Evolutionary conservation across 306 rosid genomes (phyloP), one percentile per base, ranked within the genome.

Genomic region (Trichosanthes cucumerina): DNA sequence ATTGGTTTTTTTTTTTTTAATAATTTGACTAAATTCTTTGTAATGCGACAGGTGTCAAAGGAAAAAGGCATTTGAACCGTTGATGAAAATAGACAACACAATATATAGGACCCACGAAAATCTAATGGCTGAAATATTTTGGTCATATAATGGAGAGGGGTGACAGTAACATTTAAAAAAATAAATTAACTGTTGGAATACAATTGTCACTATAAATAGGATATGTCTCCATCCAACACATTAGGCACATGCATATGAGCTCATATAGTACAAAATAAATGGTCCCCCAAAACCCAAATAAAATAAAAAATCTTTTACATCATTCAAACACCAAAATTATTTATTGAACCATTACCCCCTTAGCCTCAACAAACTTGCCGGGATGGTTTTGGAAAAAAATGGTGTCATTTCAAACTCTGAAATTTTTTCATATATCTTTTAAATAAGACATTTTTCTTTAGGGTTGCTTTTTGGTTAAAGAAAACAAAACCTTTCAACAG

Each of bases 231-330:
- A 46, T 46, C 76, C 38, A 46, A 71, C 57, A 24, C 39, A 46
- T 71, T 46, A 71, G 57, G 13, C 76, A 71, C 76, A 71, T 71
- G 76, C 76, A 71, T 26, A 46, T 46, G 39, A 44, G 14, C 46
- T 71, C 57, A 71, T 44, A 24, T 71, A 24, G 3, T 69, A 69
- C 75, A 69, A 69, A 69, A 69, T 69, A 4, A 5, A 69, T 69
- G 76, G 76, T 71, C 76, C 75, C 76, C 38, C n/a, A n/a, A n/a
- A 24, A 44, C 1, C n/a, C 76, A 71, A 39, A 41, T 5, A 28
- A 62, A 14, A 5, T 26, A 60, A 60, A 28, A 31, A 28, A 31
- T 0, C 12, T 33, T 4, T 14, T 63, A n/a, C 68, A 28, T 26
- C 31, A 56, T 60, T 60, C 13, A 60, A 60, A 63, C 71, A 63